Percentiles rank a stretch among this genome's conserved stretches.
Evolutionary conservation across 495 filamentous ascomycete genomes (phyloP).

Genomic region (Trypethelium eluteriae): DNA sequence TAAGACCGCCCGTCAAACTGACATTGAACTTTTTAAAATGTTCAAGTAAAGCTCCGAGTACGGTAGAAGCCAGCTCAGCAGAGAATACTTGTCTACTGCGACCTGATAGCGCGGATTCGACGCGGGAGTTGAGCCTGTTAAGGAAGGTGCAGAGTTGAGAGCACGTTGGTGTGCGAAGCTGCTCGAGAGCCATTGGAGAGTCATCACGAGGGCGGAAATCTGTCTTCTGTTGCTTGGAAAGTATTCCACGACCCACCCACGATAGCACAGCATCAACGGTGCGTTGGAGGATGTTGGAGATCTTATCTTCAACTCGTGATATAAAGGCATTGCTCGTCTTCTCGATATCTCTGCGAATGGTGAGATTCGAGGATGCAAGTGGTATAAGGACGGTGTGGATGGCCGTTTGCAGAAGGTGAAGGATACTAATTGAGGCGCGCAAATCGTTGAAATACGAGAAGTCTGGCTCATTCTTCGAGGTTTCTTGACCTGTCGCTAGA

Average conservation of each 20-base stretch:
- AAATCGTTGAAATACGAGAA: constrained; percentile 72
- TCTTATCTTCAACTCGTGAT: constrained; percentile 76
- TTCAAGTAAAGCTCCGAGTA: constrained; percentile 70
- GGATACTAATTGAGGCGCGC: constrained; percentile 75
- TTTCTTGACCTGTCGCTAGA: constrained; percentile 64
- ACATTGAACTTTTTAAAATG: constrained; percentile 93
- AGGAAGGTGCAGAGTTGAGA: constrained; percentile 70
- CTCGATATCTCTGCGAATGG: constrained; percentile 83
- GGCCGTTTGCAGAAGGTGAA: constrained; percentile 85
- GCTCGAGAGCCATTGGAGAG: constrained; percentile 63
- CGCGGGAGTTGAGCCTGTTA: constrained; percentile 51
- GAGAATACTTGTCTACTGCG: constrained; percentile 69
- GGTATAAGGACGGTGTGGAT: constrained; percentile 86
- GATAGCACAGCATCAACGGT: constrained; percentile 75
- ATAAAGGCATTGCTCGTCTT: constrained; percentile 66
- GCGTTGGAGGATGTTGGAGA: constrained; percentile 75
- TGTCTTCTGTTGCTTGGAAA: constrained; percentile 76
- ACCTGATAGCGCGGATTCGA: constrained; percentile 58
- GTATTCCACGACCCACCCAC: constrained; percentile 60
- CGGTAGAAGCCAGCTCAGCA: constrained; percentile 75
- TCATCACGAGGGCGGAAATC: constrained; percentile 90
- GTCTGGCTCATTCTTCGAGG: constrained; percentile 75
- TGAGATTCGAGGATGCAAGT: constrained; percentile 78
- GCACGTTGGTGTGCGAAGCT: constrained; percentile 82
- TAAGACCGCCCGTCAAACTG: constrained; percentile 81